These are phyloP conservation scores for Monosporascus cannonballus DNA, from an alignment of 2,329 filamentous ascomycete genomes.

Conservation along the genomic window DNA sequence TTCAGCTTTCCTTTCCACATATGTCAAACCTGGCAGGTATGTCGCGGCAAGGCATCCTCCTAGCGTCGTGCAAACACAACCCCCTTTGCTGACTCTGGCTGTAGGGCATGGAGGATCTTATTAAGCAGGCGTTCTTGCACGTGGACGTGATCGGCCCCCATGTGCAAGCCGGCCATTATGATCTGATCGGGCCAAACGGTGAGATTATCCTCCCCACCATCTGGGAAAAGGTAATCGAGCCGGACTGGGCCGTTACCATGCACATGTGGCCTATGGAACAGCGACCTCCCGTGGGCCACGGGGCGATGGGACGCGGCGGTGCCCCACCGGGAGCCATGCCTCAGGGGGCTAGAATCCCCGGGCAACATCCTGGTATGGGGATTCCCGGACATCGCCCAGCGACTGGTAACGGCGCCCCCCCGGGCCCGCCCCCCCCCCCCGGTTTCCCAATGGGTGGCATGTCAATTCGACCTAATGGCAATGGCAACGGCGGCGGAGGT, in stretches of 20 bases:
- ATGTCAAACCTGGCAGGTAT: conserved; percentile 77
- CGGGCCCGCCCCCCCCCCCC: background rate
- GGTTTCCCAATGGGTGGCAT: background rate
- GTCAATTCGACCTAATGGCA: background rate
- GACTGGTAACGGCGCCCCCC: background rate
- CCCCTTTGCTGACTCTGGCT: conserved; percentile 15
- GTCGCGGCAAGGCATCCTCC: conserved; percentile 23
- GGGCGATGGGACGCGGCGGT: conserved; percentile 9
- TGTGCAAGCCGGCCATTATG: conserved; percentile 73
- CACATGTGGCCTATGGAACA: conserved; percentile 54
- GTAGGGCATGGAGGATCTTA: conserved; percentile 80
- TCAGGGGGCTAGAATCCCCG: background rate
- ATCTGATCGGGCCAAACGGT: conserved; percentile 70
- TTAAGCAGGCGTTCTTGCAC: conserved; percentile 76
- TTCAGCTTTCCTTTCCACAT: conserved; percentile 87
- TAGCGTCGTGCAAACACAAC: conserved; percentile 1
- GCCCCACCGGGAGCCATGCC: background rate
- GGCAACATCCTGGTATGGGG: background rate
- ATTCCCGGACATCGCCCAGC: background rate
- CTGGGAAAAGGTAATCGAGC: conserved; percentile 76
- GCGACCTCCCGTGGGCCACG: conserved; percentile 4
- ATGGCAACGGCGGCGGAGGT: background rate
- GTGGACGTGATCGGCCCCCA: conserved; percentile 71
- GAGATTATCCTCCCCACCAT: conserved; percentile 78
- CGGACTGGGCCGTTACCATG: conserved; percentile 68